phyloP scores from a whole-genome alignment of 2,329 filamentous ascomycete genomes.

The Ophiostoma australiae region DNA sequence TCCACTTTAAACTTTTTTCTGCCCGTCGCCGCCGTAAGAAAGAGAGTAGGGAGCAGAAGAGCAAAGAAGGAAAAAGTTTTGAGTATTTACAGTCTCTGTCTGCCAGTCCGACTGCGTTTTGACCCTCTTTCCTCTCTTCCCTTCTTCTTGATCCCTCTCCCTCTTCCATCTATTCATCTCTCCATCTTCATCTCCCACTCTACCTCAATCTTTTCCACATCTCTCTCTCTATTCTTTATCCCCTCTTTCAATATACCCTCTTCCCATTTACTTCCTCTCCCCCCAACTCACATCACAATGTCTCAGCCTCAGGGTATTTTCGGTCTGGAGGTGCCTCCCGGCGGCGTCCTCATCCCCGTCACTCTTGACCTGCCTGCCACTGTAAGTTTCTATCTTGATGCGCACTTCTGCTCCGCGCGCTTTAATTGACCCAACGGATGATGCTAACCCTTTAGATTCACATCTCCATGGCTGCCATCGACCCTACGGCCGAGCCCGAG shows the following conservation, averaged over 20 bases:
- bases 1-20: slow-evolving; percentile 28
- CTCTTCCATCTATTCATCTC: slow-evolving; percentile 28
- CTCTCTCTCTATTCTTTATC: slow-evolving; percentile 32
- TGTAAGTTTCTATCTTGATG: slow-evolving; percentile 50
- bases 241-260: slow-evolving; percentile 21
- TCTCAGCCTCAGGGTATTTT: slow-evolving; percentile 51
- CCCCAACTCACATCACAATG: slow-evolving; percentile 23
- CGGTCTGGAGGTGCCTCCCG: slow-evolving; percentile 83
- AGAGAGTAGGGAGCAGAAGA: slow-evolving; percentile 2
- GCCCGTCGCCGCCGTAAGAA: slow-evolving; percentile 10
- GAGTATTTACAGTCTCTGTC: slow-evolving; percentile 25
- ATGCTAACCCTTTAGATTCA: slow-evolving; percentile 61
- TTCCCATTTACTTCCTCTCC: neutral
- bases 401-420: neutral
- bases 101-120: slow-evolving; percentile 17
- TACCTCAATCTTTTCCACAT: slow-evolving; percentile 29
- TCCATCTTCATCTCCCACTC: slow-evolving; percentile 26
- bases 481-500: slow-evolving; percentile 73
- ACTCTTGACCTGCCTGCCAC: slow-evolving; percentile 74
- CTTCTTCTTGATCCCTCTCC: slow-evolving; percentile 21
- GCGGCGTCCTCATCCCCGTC: slow-evolving; percentile 76
- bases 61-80: slow-evolving; percentile 20
- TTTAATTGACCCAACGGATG: neutral
- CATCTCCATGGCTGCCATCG: slow-evolving; percentile 97
- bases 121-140: slow-evolving; percentile 16